Conservation (phyloP, 2,329 filamentous ascomycete species). For the Alternaria longipes region DNA sequence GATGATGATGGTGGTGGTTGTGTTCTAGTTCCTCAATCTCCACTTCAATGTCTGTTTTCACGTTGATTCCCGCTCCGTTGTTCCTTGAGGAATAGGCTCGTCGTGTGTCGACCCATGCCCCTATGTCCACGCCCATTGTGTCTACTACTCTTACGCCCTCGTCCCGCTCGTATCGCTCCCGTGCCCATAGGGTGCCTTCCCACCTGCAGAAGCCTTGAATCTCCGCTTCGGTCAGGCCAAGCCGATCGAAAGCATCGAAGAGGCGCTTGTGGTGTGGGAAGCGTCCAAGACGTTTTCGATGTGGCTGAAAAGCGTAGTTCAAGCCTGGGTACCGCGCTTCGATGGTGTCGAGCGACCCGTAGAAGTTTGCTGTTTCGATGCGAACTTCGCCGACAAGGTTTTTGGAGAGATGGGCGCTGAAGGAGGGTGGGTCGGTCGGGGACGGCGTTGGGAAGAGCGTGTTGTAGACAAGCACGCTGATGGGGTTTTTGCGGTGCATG, state of each 20-base stretch:
- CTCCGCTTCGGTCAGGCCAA: conserved; percentile 74
- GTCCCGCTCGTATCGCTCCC: conserved; percentile 80
- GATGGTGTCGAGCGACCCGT: conserved; percentile 79
- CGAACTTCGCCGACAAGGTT: conserved; percentile 80
- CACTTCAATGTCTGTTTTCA: conserved; percentile 55
- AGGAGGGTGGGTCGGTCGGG: conserved; percentile 73
- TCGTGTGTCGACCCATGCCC: conserved; percentile 63
- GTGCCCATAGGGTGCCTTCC: conserved; percentile 85
- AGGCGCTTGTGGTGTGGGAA: conserved; percentile 80
- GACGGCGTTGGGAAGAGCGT: conserved; percentile 75
- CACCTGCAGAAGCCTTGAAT: conserved; percentile 78
- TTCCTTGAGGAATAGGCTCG: conserved; percentile 7
- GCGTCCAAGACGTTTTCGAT: conserved; percentile 79
- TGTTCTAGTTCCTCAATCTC: conserved; percentile 46
- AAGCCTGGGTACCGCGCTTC: conserved; percentile 85
- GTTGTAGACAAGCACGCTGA: conserved; percentile 78
- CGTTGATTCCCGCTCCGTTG: conserved; percentile 44
- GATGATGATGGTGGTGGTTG: conserved; percentile 5
- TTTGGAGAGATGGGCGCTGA: conserved; percentile 73
- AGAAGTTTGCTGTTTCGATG: conserved; percentile 80
- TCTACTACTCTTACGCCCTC: conserved; percentile 75
- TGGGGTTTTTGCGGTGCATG: conserved; percentile 75
- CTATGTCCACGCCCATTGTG: conserved; percentile 74
- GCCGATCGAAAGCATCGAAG: conserved; percentile 77
- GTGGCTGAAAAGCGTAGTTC: conserved; percentile 77